phyloP scores from a whole-genome alignment of 2,329 filamentous ascomycete species.

The Biscogniauxia sp. region DNA sequence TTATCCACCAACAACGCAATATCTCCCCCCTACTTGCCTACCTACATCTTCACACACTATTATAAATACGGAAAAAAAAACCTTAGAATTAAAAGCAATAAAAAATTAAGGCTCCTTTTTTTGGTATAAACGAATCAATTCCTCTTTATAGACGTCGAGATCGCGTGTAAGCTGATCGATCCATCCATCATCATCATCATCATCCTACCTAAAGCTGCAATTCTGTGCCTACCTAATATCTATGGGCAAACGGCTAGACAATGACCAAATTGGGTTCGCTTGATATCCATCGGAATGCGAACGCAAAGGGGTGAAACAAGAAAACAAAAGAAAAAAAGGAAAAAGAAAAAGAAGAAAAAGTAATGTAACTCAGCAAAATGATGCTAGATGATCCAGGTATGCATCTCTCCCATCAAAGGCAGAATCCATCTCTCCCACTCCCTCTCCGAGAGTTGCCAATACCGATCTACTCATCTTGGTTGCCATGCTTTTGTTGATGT shows the following conservation, averaged over 20 bases:
- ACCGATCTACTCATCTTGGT: not conserved
- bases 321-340: not conserved
- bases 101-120: not conserved
- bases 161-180: not conserved
- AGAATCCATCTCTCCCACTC: not conserved
- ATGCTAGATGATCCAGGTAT: not conserved
- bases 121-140: not conserved
- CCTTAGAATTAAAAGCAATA: too few relatives aligned
- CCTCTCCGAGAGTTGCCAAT: not conserved
- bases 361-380: not conserved
- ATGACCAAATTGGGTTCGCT: not conserved
- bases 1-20: too few relatives aligned
- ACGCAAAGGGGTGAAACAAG: not conserved
- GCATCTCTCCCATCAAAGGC: not conserved
- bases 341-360: not conserved
- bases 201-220: not conserved
- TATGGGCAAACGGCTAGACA: constrained; percentile 1
- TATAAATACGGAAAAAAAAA: too few relatives aligned
- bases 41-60: too few relatives aligned
- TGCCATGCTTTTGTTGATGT: not conserved
- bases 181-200: too few relatives aligned
- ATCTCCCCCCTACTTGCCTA: too few relatives aligned
- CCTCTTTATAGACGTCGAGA: not conserved
- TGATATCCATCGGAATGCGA: not conserved
- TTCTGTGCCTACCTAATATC: not conserved